These are phyloP conservation scores for Pythium periplocum DNA, from an alignment of 352 stramenopile genomes.

Conservation along the genomic window DNA sequence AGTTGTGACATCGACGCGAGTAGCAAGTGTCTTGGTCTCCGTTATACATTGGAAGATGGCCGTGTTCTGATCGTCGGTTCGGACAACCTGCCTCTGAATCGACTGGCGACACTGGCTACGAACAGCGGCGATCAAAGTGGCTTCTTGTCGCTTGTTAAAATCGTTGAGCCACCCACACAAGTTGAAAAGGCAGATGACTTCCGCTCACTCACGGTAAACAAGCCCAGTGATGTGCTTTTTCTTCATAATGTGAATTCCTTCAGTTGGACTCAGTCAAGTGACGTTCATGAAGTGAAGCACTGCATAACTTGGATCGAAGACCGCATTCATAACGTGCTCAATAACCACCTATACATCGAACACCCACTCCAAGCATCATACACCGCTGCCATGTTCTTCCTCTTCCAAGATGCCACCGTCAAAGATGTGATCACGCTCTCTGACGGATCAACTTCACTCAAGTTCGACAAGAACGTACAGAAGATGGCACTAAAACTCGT, in stretches of 20 bases:
- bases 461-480: neutral
- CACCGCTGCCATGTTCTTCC: slow-evolving; percentile 25
- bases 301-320: neutral
- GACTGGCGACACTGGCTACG: too few relatives aligned
- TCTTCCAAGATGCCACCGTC: slow-evolving; percentile 26
- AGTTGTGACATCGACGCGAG: too few relatives aligned
- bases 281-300: neutral
- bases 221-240: neutral
- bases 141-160: too few relatives aligned
- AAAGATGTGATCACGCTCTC: neutral
- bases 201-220: neutral
- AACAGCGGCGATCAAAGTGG: too few relatives aligned
- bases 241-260: too few relatives aligned
- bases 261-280: too few relatives aligned
- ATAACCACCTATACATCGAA: slow-evolving; percentile 39
- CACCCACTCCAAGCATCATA: slow-evolving; percentile 29
- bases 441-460: neutral
- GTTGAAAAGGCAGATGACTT: neutral
- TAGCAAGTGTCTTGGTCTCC: too few relatives aligned
- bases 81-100: too few relatives aligned
- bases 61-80: too few relatives aligned
- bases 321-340: slow-evolving; percentile 13
- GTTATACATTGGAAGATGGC: too few relatives aligned
- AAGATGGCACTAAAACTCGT: neutral
- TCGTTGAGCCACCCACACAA: neutral